Evolutionary conservation across 2,329 filamentous ascomycete species (phyloP).

Genomic region (Calonectria hawksworthii): DNA sequence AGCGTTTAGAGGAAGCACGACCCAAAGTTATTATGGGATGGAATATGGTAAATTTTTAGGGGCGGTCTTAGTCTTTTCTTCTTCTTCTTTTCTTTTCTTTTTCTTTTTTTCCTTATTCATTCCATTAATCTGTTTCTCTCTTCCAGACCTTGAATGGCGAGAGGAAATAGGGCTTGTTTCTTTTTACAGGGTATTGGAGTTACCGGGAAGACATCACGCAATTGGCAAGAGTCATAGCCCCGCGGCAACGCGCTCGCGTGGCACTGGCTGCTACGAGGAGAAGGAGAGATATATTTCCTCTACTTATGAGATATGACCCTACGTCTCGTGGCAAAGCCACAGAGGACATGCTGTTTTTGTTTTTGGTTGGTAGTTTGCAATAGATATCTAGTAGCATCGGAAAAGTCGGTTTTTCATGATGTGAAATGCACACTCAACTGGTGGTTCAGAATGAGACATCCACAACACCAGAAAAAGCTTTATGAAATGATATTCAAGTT

Average conservation of each 20-base stretch:
- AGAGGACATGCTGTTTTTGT: neutral
- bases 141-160: neutral
- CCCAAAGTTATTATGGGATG: neutral
- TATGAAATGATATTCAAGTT: neutral
- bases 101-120: neutral
- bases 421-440: neutral
- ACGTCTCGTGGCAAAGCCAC: neutral
- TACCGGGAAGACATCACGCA: neutral
- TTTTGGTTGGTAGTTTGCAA: neutral
- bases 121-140: neutral
- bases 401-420: neutral
- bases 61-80: neutral
- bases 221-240: conserved; percentile 7
- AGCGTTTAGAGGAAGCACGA: neutral
- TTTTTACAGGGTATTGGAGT: neutral
- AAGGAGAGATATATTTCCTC: neutral
- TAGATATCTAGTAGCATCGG: neutral
- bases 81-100: neutral
- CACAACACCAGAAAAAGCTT: neutral
- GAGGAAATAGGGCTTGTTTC: neutral
- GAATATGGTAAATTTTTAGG: neutral
- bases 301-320: conserved; percentile 24
- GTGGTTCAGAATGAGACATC: neutral
- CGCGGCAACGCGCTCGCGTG: conserved; percentile 12
- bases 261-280: neutral